Conservation (phyloP, 495 filamentous ascomycete species). For the Hyaloscypha variabilis region DNA sequence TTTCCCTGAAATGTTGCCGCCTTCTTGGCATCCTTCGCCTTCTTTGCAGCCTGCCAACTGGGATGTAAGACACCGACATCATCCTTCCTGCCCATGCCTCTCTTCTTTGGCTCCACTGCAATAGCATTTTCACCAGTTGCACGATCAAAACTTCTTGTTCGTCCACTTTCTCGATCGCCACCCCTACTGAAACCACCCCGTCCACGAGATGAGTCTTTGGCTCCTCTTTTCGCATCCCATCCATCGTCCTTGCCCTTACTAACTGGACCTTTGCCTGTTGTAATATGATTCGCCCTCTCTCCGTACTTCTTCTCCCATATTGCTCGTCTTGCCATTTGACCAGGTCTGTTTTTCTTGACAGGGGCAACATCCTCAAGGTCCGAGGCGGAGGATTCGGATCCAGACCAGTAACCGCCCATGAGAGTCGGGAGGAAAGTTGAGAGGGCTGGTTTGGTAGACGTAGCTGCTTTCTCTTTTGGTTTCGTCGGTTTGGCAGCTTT, state of each 20-base stretch:
- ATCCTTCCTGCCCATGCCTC: constrained; percentile 46
- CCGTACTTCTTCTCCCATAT: constrained; percentile 95
- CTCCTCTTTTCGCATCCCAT: constrained; percentile 40
- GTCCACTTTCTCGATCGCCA: constrained; percentile 18
- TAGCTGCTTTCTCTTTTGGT: constrained; percentile 30
- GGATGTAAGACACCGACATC: constrained; percentile 78
- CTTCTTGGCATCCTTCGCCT: constrained; percentile 73
- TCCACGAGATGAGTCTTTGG: constrained; percentile 32
- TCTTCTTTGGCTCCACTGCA: constrained; percentile 23
- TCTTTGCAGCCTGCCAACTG: constrained; percentile 88
- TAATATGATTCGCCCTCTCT: constrained; percentile 70
- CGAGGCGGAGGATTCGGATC: constrained; percentile 63
- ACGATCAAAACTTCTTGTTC: constrained; percentile 11
- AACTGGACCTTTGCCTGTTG: constrained; percentile 28
- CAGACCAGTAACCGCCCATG: constrained; percentile 90
- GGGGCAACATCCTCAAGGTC: constrained; percentile 44
- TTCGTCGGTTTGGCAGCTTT: constrained; percentile 25
- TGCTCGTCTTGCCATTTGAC: constrained; percentile 81
- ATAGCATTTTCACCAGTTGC: constrained; percentile 28
- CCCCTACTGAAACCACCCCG: constrained; percentile 1
- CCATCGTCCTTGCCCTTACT: constrained; percentile 32
- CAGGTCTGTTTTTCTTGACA: constrained; percentile 77
- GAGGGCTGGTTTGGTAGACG: constrained; percentile 21
- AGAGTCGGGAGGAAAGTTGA: constrained; percentile 84
- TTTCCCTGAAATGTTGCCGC: constrained; percentile 75